Conservation (phyloP, 2,329 filamentous ascomycete species). For the Hypoxylon sp. region DNA sequence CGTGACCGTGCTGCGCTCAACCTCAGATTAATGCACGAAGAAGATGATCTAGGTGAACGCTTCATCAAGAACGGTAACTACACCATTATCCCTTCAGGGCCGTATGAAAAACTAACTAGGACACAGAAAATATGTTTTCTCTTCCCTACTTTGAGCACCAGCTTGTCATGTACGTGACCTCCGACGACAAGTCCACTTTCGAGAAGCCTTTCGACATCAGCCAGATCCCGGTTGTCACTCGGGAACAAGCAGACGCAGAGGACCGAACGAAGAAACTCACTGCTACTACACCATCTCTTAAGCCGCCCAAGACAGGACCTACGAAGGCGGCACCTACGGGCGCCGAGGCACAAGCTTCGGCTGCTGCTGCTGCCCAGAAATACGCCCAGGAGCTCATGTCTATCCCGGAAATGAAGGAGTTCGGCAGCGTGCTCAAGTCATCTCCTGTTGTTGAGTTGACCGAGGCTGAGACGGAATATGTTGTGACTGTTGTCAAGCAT, state of each 20-base stretch:
- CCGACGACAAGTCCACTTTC: constrained; percentile 89
- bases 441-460: constrained; percentile 89
- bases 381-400: constrained; percentile 89
- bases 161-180: constrained; percentile 96
- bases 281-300: constrained; percentile 90
- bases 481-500: constrained; percentile 94
- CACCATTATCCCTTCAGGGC: constrained; percentile 19
- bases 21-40: constrained; percentile 90
- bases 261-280: constrained; percentile 98
- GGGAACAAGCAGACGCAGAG: constrained; percentile 95
- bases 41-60: constrained; percentile 85
- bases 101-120: constrained; percentile 50
- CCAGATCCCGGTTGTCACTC: constrained; percentile 91
- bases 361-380: constrained; percentile 85
- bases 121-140: constrained; percentile 90
- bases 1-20: constrained; percentile 95
- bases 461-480: constrained; percentile 97
- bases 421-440: constrained; percentile 93
- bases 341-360: constrained; percentile 81
- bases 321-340: constrained; percentile 78
- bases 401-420: constrained; percentile 91
- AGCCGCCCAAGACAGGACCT: constrained; percentile 86
- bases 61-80: constrained; percentile 92
- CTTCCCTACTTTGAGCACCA: constrained; percentile 96
- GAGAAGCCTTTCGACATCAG: constrained; percentile 89